phyloP scores from a whole-genome alignment of 352 stramenopile genomes.

The Globisporangium ultimum region DNA sequence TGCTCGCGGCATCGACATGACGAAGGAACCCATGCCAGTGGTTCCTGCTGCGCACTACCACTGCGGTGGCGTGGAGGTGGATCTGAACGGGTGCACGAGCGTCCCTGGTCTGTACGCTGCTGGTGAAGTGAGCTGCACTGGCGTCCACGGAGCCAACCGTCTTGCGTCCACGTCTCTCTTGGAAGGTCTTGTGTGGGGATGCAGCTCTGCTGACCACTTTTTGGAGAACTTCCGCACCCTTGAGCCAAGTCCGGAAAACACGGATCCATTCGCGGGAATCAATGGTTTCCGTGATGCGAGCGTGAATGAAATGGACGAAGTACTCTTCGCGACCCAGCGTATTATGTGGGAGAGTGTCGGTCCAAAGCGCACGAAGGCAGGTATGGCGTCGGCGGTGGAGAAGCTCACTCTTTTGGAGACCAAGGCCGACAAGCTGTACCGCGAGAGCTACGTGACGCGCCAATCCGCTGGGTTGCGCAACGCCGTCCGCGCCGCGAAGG shows the following conservation, averaged over 20 bases:
- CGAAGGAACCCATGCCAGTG: conserved; percentile 84
- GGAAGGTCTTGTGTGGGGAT: conserved; percentile 93
- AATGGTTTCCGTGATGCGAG: conserved; percentile 40
- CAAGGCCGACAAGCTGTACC: conserved; percentile 78
- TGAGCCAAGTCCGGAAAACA: conserved; percentile 6
- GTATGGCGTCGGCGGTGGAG: conserved; percentile 76
- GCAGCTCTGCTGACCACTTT: conserved; percentile 82
- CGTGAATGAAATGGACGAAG: conserved; percentile 50
- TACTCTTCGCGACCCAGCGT: conserved; percentile 59
- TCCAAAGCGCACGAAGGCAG: conserved; percentile 76
- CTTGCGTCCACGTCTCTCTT: conserved; percentile 92
- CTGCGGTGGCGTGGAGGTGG: conserved; percentile 90
- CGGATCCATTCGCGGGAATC: conserved; percentile 35
- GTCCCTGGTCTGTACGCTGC: conserved; percentile 88
- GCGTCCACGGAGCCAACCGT: conserved; percentile 93
- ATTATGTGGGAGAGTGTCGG: conserved; percentile 95
- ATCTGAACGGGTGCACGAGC: conserved; percentile 81
- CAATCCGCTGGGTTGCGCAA: conserved; percentile 88
- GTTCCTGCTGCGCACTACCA: conserved; percentile 94
- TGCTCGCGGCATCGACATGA: conserved; percentile 88
- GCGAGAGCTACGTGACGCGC: conserved; percentile 50
- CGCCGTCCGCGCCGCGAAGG: conserved; percentile 78
- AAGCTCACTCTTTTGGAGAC: conserved; percentile 76
- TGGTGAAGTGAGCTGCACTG: conserved; percentile 92
- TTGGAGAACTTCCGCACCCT: conserved; percentile 22